Evolutionary conservation across 2,329 filamentous ascomycete species (phyloP).

Genomic region (Verticillium nonalfalfae): DNA sequence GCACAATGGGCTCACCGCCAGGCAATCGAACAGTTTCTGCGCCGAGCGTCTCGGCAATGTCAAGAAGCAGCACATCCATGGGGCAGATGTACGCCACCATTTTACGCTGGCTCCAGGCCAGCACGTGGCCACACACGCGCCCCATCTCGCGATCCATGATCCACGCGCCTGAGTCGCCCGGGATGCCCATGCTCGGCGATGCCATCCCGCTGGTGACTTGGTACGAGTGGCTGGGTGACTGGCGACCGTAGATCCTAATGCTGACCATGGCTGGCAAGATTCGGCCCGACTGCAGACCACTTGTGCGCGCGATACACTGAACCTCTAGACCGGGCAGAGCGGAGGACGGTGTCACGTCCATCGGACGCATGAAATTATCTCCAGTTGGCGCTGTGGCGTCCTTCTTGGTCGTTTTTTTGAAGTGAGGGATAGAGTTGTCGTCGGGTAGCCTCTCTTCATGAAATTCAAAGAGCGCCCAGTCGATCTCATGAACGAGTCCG

Average conservation of each 20-base stretch:
- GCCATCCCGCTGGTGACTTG: slow-evolving; percentile 40
- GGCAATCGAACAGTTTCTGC: slow-evolving; percentile 68
- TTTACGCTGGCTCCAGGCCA: slow-evolving; percentile 79
- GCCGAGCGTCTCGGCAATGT: slow-evolving; percentile 74
- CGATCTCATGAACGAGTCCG: slow-evolving; percentile 80
- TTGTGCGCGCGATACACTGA: slow-evolving; percentile 83
- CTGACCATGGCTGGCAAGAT: slow-evolving; percentile 74
- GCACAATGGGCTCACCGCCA: slow-evolving; percentile 41
- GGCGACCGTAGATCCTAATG: slow-evolving; percentile 81
- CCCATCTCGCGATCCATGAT: slow-evolving; percentile 76
- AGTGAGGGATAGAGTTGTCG: slow-evolving; percentile 58
- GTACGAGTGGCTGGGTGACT: slow-evolving; percentile 69
- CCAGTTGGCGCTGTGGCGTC: slow-evolving; percentile 9
- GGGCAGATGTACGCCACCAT: slow-evolving; percentile 87
- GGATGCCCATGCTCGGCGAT: slow-evolving; percentile 49
- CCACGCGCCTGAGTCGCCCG: slow-evolving; percentile 92
- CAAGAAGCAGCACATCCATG: slow-evolving; percentile 83
- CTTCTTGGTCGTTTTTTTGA: background rate
- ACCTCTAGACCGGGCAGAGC: slow-evolving; percentile 70
- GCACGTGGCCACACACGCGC: slow-evolving; percentile 79
- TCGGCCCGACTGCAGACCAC: slow-evolving; percentile 71
- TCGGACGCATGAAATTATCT: slow-evolving; percentile 41
- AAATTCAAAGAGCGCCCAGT: slow-evolving; percentile 90
- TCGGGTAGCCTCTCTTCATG: slow-evolving; percentile 62
- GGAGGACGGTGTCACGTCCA: slow-evolving; percentile 50